phyloP scores from a whole-genome alignment of 495 filamentous ascomycete species.

The Annulohypoxylon moriforme region DNA sequence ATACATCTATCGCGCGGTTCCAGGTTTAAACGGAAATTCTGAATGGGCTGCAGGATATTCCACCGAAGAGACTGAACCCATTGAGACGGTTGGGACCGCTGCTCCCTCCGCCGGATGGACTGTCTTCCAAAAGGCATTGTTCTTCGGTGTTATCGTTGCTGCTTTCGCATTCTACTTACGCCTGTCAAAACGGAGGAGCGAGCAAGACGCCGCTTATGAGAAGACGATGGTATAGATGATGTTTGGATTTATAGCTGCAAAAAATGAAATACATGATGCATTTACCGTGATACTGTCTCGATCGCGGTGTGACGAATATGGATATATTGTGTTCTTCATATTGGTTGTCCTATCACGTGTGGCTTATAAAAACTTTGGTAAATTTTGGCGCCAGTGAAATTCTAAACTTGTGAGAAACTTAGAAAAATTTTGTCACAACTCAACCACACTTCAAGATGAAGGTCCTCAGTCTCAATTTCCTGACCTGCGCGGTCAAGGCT shows the following conservation, averaged over 20 bases:
- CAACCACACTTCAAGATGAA: conserved; percentile 74
- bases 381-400: conserved; percentile 30
- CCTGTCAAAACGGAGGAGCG: conserved; percentile 36
- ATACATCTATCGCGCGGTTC: conserved; percentile 42
- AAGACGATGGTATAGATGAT: conserved; percentile 45
- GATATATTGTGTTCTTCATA: conserved; percentile 13
- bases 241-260: conserved; percentile 14
- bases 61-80: conserved; percentile 38
- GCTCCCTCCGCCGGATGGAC: conserved; percentile 47
- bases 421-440: conserved; percentile 22
- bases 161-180: conserved; percentile 52
- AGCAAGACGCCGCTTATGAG: conserved; percentile 34
- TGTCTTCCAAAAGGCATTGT: conserved; percentile 50
- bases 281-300: conserved; percentile 5
- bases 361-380: conserved; percentile 30
- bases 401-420: conserved; percentile 7
- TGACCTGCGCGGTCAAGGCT: conserved; percentile 93
- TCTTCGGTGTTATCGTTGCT: conserved; percentile 54
- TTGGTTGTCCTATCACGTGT: conserved; percentile 36
- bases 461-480: conserved; percentile 94
- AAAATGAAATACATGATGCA: conserved; percentile 21
- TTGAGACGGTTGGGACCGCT: conserved; percentile 16
- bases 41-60: conserved; percentile 47
- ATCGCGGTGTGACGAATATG: too few relatives aligned
- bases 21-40: conserved; percentile 44